phyloP scores from a whole-genome alignment of 1,284 basidiomycete species.

The Schizophyllum amplum region DNA sequence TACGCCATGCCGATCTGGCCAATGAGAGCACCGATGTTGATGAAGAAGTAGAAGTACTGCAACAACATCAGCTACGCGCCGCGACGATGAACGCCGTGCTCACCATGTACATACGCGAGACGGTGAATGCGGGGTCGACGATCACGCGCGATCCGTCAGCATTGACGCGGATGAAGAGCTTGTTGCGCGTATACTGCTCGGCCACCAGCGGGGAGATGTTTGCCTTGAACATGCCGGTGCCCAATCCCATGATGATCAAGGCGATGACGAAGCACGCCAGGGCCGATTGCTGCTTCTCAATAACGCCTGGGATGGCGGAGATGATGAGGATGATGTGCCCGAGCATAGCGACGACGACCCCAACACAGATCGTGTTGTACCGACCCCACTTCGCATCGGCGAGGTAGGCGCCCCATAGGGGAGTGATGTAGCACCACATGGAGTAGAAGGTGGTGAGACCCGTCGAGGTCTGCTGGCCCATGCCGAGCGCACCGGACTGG shows the following conservation, averaged over 20 bases:
- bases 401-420: constrained; percentile 61
- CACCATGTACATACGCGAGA: constrained; percentile 67
- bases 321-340: constrained; percentile 74
- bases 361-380: constrained; percentile 63
- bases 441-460: constrained; percentile 61
- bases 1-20: constrained; percentile 69
- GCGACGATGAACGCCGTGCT: constrained; percentile 4
- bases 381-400: constrained; percentile 73
- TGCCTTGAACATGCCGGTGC: constrained; percentile 73
- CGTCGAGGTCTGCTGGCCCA: constrained; percentile 58
- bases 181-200: constrained; percentile 62
- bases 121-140: constrained; percentile 71
- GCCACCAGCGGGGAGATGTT: constrained; percentile 77
- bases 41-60: constrained; percentile 73
- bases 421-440: constrained; percentile 48
- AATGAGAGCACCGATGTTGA: constrained; percentile 69
- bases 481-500: constrained; percentile 65
- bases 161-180: constrained; percentile 44
- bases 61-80: background rate
- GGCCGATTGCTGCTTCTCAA: background rate
- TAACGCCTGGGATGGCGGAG: constrained; percentile 51
- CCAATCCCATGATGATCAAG: constrained; percentile 41
- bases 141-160: constrained; percentile 70
- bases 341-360: constrained; percentile 46
- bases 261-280: constrained; percentile 24